A percentile compares a stretch with the other conserved stretches of the same genome.
These are phyloP conservation scores for Thelephora ganbajun DNA, from an alignment of 768 basidiomycete genomes.

Conservation along the genomic window DNA sequence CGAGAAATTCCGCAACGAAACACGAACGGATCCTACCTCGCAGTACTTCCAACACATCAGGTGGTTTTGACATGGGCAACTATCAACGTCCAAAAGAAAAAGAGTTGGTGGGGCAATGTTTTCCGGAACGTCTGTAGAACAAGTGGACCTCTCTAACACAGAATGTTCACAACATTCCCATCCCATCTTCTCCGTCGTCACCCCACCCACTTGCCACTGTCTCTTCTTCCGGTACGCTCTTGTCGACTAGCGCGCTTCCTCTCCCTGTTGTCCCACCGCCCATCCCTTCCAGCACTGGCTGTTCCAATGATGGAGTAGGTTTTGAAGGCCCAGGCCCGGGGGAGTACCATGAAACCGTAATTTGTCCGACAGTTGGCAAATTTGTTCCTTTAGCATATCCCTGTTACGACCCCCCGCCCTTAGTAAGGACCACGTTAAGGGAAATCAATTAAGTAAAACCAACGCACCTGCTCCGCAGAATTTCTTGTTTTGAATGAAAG, in stretches of 20 bases:
- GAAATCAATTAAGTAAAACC: background rate
- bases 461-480: constrained; percentile 62
- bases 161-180: constrained; percentile 43
- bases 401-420: constrained; percentile 26
- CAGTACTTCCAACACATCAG: too few species aligned
- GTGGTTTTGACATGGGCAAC: too few species aligned
- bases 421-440: background rate
- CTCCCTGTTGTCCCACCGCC: constrained; percentile 12
- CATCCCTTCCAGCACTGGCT: constrained; percentile 1
- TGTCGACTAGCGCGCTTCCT: constrained; percentile 14
- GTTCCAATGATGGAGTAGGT: constrained; percentile 7
- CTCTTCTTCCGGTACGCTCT: constrained; percentile 40
- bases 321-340: background rate
- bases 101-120: too few species aligned
- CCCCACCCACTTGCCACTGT: constrained; percentile 60
- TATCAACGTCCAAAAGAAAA: too few species aligned
- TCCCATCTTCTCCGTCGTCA: constrained; percentile 51
- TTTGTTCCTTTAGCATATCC: constrained; percentile 59
- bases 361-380: constrained; percentile 49
- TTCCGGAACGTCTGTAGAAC: too few species aligned
- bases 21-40: too few species aligned
- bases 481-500: constrained; percentile 60
- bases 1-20: too few species aligned
- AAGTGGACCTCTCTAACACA: background rate
- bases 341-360: constrained; percentile 56